Conservation (phyloP, 2,329 filamentous ascomycete genomes). For the Rhynchosporium agropyri region DNA sequence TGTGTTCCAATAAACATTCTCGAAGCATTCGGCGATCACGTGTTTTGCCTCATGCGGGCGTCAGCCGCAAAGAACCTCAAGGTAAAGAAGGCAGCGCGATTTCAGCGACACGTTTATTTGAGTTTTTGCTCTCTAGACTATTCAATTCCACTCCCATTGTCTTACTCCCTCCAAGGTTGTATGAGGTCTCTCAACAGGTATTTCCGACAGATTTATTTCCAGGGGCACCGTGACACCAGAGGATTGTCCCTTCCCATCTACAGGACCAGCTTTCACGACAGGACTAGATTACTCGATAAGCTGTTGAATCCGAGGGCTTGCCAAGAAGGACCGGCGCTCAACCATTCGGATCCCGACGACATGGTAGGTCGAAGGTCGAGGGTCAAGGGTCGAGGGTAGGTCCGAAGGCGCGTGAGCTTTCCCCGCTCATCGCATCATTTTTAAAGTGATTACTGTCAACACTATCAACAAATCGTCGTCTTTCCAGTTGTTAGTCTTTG, state of each 20-base stretch:
- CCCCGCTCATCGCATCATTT: slow-evolving; percentile 22
- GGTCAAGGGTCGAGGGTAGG: not conserved
- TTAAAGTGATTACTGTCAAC: not conserved
- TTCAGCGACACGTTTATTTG: no score
- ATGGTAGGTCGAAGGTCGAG: not conserved
- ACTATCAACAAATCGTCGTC: not conserved
- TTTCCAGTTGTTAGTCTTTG: not conserved
- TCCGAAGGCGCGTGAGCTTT: not conserved
- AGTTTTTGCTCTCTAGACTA: no score
- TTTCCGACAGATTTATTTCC: not conserved
- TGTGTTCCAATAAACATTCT: slow-evolving; percentile 26
- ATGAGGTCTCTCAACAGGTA: no score
- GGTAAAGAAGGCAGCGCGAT: no score
- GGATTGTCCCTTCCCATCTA: no score
- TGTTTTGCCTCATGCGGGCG: slow-evolving; percentile 10
- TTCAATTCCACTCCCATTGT: no score
- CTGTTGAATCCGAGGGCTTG: slow-evolving; percentile 17
- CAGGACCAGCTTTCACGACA: no score
- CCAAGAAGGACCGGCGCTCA: slow-evolving; percentile 11
- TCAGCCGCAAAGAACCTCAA: not conserved
- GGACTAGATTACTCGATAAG: slow-evolving; percentile 16
- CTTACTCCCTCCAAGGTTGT: no score
- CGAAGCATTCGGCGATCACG: slow-evolving; percentile 18
- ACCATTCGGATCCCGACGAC: slow-evolving; percentile 20
- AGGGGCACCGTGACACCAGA: slow-evolving; percentile 4